phyloP scores from a whole-genome alignment of 2,329 filamentous ascomycete species.

The Ampelomyces quisqualis region DNA sequence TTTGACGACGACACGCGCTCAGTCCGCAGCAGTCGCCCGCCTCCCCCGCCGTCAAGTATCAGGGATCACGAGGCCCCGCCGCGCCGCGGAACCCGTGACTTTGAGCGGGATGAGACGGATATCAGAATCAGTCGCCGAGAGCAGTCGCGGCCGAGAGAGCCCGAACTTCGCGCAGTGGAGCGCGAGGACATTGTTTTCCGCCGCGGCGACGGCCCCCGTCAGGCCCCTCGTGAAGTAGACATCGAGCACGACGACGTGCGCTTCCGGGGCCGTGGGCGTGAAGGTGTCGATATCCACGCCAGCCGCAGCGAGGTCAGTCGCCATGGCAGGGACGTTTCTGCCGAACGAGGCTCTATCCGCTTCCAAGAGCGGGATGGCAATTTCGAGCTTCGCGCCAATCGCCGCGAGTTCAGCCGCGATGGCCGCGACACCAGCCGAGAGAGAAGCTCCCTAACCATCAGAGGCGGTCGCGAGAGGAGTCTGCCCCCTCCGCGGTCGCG shows the following conservation, averaged over 20 bases:
- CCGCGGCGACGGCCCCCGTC: slow-evolving; percentile 44
- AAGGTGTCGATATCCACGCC: slow-evolving; percentile 36
- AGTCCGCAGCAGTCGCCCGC: slow-evolving; percentile 35
- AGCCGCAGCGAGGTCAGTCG: slow-evolving; percentile 26
- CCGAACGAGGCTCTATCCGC: slow-evolving; percentile 32
- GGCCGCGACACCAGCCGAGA: slow-evolving; percentile 38
- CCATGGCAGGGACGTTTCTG: slow-evolving; percentile 26
- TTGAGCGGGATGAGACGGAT: slow-evolving; percentile 39
- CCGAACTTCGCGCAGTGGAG: slow-evolving; percentile 37
- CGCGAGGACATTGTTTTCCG: slow-evolving; percentile 49
- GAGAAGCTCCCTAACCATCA: slow-evolving; percentile 38
- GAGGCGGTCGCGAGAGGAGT: slow-evolving; percentile 37
- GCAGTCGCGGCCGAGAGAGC: slow-evolving; percentile 36
- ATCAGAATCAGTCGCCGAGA: slow-evolving; percentile 41
- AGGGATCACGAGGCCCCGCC: slow-evolving; percentile 33
- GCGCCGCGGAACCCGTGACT: slow-evolving; percentile 36
- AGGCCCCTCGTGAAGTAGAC: slow-evolving; percentile 38
- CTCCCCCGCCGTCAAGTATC: slow-evolving; percentile 29
- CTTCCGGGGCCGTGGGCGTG: slow-evolving; percentile 45
- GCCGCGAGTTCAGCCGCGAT: slow-evolving; percentile 39
- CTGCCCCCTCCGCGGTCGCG: slow-evolving; percentile 39
- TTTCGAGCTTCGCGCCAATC: slow-evolving; percentile 43
- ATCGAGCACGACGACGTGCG: slow-evolving; percentile 51
- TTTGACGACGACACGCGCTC: slow-evolving; percentile 47
- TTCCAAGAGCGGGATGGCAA: slow-evolving; percentile 43